phyloP scores from a whole-genome alignment of 805 yeast genomes.

The Lachancea dasiensis region DNA sequence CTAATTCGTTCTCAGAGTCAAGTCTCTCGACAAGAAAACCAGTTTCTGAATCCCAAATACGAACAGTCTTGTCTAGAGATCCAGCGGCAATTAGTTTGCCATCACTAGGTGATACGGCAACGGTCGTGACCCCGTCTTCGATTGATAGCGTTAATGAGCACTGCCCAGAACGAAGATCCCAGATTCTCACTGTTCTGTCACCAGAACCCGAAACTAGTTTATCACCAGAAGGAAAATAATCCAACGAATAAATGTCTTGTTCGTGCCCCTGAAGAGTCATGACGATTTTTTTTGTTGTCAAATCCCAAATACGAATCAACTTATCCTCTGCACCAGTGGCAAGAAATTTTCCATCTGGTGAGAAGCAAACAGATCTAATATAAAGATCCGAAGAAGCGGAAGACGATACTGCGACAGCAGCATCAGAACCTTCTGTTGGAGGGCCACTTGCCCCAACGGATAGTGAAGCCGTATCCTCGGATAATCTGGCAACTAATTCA shows the following conservation, averaged over 20 bases:
- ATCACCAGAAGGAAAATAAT: conserved; percentile 90
- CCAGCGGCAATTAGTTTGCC: conserved; percentile 95
- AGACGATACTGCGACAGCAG: conserved; percentile 40
- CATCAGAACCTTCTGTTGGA: conserved; percentile 20
- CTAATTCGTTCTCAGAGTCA: conserved; percentile 80
- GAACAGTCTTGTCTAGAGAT: conserved; percentile 86
- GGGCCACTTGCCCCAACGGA: conserved; percentile 36
- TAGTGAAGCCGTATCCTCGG: conserved; percentile 60
- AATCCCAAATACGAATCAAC: conserved; percentile 93
- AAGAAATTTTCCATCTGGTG: conserved; percentile 87
- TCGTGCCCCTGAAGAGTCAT: conserved; percentile 89
- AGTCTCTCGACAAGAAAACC: conserved; percentile 89
- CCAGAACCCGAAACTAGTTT: conserved; percentile 94
- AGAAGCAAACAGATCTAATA: conserved; percentile 91
- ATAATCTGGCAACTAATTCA: conserved; percentile 75
- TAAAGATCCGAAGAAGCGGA: conserved; percentile 59
- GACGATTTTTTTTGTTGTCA: conserved; percentile 75
- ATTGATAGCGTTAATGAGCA: conserved; percentile 83
- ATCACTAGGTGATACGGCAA: conserved; percentile 86
- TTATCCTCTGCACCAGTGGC: conserved; percentile 94
- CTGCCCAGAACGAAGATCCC: conserved; percentile 88
- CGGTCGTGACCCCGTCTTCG: conserved; percentile 98
- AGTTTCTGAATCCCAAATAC: conserved; percentile 94
- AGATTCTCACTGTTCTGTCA: conserved; percentile 90
- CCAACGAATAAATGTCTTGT: conserved; percentile 94